These are phyloP conservation scores for Blastomyces parvus DNA, from an alignment of 2,329 filamentous ascomycete species.

Conservation along the genomic window DNA sequence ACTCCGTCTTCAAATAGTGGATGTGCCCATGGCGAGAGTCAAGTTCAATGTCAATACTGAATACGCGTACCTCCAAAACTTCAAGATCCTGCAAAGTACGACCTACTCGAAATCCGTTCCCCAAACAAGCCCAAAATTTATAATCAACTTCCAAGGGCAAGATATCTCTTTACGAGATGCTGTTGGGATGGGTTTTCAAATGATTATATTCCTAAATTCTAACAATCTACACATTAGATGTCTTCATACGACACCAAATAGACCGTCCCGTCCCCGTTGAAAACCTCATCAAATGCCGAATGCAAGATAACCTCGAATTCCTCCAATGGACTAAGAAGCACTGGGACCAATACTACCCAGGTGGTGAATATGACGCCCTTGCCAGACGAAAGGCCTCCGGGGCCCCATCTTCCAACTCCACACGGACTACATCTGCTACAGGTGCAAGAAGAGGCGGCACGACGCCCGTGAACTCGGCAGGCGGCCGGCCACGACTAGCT, in stretches of 20 bases:
- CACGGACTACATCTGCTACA: constrained; percentile 38
- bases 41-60: constrained; percentile 98
- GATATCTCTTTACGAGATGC: not conserved
- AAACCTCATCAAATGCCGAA: constrained; percentile 90
- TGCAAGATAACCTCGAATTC: constrained; percentile 99
- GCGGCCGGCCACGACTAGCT: constrained; percentile 35
- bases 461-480: constrained; percentile 39
- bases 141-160: not conserved
- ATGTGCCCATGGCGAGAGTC: constrained; percentile 89
- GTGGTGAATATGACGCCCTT: constrained; percentile 91
- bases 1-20: constrained; percentile 42
- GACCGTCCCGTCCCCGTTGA: constrained; percentile 87
- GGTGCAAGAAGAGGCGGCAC: constrained; percentile 51
- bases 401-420: constrained; percentile 42
- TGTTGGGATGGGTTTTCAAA: not conserved
- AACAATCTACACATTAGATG: constrained; percentile 40
- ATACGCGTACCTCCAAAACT: constrained; percentile 96
- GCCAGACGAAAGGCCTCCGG: constrained; percentile 69
- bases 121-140: not conserved
- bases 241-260: constrained; percentile 75
- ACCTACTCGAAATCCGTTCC: constrained; percentile 15
- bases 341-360: constrained; percentile 97
- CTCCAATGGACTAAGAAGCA: constrained; percentile 93
- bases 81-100: constrained; percentile 93
- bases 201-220: constrained; percentile 3